These are phyloP conservation scores for Sorghum bicolor DNA, from an alignment of 176 grass and related monocot species.

Conservation along the genomic window Sorghum_bicolor_NCBIv3 NC_012872.2:812001-812500, in stretches of 20 bases:
- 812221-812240: constrained; percentile 37
- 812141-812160: constrained; percentile 58
- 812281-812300: neutral
- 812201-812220: constrained; percentile 42
- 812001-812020: constrained; percentile 70
- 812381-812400: neutral
- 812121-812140: constrained; percentile 77
- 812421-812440: too few relatives aligned
- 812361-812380: neutral
- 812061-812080: constrained; percentile 10
- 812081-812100: constrained; percentile 63
- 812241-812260: neutral
- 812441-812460: too few relatives aligned
- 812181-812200: constrained; percentile 42
- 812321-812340: neutral
- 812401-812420: too few relatives aligned
- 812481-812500: too few relatives aligned
- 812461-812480: too few relatives aligned
- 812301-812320: neutral
- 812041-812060: constrained; percentile 34
- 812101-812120: constrained; percentile 51
- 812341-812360: neutral
- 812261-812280: neutral
- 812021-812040: constrained; percentile 77
- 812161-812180: constrained; percentile 50